Evolutionary conservation across 2,329 filamentous ascomycete species (phyloP), one percentile per base, ranked within the genome.

Genomic region (Dothistroma septosporum): DNA sequence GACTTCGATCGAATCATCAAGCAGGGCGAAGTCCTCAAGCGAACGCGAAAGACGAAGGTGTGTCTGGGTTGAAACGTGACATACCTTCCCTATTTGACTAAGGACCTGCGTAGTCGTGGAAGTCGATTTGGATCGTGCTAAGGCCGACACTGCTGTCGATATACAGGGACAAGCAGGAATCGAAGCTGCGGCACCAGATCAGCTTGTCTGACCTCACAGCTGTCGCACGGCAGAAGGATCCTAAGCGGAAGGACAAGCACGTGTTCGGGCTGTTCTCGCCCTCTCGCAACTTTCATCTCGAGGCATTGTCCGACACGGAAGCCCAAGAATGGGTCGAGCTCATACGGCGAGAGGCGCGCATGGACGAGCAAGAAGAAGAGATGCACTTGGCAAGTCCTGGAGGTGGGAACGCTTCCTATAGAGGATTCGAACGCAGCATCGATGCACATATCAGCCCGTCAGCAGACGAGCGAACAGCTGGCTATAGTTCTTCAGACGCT

Each of bases 1-100:
- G 92, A 94, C 72, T 96, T 95, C 72, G 94, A 99, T 76, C 88
- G 92, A 55, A 90, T 97, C 58, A 84, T 97, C 75, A 97, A 96
- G 78, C 87, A 88, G 60, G 92, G 93, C 61, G 89, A 88, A 67
- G 87, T 96, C 44, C 84, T 89, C 72, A 96, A 96, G 77, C 86
- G 93, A 68, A 95, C 92, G 19, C 89, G 92, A 70, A 96, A 93
- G 80, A 97, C 93, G 62, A 96, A 95, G 87, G 91, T 92, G 76
- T 63, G 60, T 65, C 48, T 49, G 53, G 47, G 24, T 35, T 57
- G 22, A 52, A 24, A 28, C 16, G 46, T 53, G 37, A 28, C 48
- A 52, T 41, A 9, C 31, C 32, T 44, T 14, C 6, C 2, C 6
- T 28, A 21, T 19, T 24, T 59, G 55, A 56, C 70, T 74, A 60